Evolutionary conservation across 495 filamentous ascomycete species (phyloP).

Genomic region (Geoglossum glabrum): DNA sequence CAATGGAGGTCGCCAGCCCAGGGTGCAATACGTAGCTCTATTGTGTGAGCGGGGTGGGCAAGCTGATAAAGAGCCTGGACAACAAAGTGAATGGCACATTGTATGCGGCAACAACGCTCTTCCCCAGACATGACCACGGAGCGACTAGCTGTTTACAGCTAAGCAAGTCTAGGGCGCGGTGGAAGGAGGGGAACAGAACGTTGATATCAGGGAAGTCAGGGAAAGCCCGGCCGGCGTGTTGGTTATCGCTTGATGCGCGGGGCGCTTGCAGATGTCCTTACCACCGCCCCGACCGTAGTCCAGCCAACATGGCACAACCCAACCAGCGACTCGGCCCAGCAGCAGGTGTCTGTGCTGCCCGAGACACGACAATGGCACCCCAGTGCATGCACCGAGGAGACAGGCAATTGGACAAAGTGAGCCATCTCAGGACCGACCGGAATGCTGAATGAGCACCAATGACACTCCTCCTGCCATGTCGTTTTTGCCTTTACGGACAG

Average conservation of each 20-base stretch:
- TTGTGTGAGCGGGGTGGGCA: neutral
- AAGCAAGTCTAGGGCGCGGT: neutral
- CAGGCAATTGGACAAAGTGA: no score
- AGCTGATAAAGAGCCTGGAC: neutral
- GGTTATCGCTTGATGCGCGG: neutral
- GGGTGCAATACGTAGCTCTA: no score
- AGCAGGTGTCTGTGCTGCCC: no score
- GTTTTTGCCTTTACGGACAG: no score
- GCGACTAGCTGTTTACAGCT: no score
- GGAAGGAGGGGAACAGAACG: neutral
- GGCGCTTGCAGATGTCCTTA: no score
- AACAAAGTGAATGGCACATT: neutral
- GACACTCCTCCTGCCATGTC: neutral
- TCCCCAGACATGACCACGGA: no score
- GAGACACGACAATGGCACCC: no score
- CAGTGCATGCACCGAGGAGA: neutral
- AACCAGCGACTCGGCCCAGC: no score
- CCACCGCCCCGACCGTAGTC: neutral
- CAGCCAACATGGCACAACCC: neutral
- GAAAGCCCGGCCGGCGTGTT: neutral
- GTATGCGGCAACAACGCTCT: no score
- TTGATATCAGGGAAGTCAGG: neutral
- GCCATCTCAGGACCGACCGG: no score
- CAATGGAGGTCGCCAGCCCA: neutral
- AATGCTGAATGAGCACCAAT: no score